Conservation (phyloP, 768 basidiomycete species). For the Collybiopsis luxurians region DNA sequence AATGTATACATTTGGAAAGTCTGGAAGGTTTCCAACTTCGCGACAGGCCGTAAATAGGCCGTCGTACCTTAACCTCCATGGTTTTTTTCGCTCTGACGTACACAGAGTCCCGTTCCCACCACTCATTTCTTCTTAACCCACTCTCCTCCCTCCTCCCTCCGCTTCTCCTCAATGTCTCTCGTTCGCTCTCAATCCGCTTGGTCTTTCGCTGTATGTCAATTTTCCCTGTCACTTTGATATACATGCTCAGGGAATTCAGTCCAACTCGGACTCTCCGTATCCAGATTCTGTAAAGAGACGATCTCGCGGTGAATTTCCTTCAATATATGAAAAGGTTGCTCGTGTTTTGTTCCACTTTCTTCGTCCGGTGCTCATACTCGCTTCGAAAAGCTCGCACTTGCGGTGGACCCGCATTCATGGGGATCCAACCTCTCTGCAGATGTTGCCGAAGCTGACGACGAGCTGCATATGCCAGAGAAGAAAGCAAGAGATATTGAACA, state of each 20-base stretch:
- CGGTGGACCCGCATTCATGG: constrained; percentile 57
- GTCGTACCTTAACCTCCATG: too few relatives aligned
- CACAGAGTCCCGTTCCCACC: constrained; percentile 4
- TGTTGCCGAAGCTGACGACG: constrained; percentile 41
- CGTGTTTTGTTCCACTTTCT: too few relatives aligned
- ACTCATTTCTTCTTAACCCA: neutral
- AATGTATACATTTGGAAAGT: too few relatives aligned
- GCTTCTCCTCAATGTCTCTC: constrained; percentile 1
- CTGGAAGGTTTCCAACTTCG: too few relatives aligned
- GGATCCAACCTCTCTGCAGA: constrained; percentile 44
- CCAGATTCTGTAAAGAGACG: constrained; percentile 7
- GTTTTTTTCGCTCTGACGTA: neutral
- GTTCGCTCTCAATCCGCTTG: constrained; percentile 1
- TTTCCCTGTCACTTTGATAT: neutral
- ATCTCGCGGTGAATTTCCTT: constrained; percentile 13
- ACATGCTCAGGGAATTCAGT: neutral
- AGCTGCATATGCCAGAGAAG: constrained; percentile 24
- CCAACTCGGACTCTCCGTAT: constrained; percentile 19
- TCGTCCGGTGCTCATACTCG: neutral
- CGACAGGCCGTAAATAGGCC: too few relatives aligned
- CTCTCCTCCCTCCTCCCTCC: neutral
- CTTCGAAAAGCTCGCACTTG: constrained; percentile 42
- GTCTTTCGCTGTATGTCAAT: constrained; percentile 5
- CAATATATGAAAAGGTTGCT: constrained; percentile 17
- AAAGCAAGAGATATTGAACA: constrained; percentile 35